A percentile compares a stretch with the other conserved stretches of the same genome.
Evolutionary conservation across 2,329 filamentous ascomycete genomes (phyloP).

Genomic region (Monilinia fructicola): DNA sequence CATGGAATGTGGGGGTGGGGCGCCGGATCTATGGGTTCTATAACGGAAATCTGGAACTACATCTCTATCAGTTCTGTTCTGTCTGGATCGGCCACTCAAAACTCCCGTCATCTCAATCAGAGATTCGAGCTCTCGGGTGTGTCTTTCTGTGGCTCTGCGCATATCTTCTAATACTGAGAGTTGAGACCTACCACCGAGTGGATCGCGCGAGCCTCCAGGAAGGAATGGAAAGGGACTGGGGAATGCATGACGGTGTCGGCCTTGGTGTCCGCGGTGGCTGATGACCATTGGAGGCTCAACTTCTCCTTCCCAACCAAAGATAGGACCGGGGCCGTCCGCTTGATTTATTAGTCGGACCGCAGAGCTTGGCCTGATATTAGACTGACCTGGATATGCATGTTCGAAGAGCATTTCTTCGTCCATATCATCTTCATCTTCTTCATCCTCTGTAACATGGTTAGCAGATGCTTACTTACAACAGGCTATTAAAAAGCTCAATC

Average conservation of each 20-base stretch:
- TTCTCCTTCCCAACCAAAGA: slow-evolving; percentile 59
- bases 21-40: slow-evolving; percentile 53
- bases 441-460: slow-evolving; percentile 51
- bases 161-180: slow-evolving; percentile 21
- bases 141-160: slow-evolving; percentile 7
- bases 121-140: neutral
- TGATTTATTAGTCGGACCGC: slow-evolving; percentile 21
- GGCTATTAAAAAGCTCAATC: neutral
- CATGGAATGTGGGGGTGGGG: slow-evolving; percentile 50
- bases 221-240: slow-evolving; percentile 65
- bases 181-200: slow-evolving; percentile 49
- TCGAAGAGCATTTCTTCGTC: slow-evolving; percentile 67
- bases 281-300: slow-evolving; percentile 50
- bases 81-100: neutral
- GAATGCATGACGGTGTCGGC: slow-evolving; percentile 55
- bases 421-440: slow-evolving; percentile 67
- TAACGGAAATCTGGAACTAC: slow-evolving; percentile 44
- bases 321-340: slow-evolving; percentile 36
- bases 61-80: slow-evolving; percentile 39
- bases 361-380: slow-evolving; percentile 4
- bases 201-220: slow-evolving; percentile 55
- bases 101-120: neutral
- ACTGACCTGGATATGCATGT: slow-evolving; percentile 55
- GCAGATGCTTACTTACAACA: slow-evolving; percentile 28
- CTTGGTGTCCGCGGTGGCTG: slow-evolving; percentile 44